phyloP scores from a whole-genome alignment of 768 basidiomycete genomes.

The Goffeauzyma gilvescens region DNA sequence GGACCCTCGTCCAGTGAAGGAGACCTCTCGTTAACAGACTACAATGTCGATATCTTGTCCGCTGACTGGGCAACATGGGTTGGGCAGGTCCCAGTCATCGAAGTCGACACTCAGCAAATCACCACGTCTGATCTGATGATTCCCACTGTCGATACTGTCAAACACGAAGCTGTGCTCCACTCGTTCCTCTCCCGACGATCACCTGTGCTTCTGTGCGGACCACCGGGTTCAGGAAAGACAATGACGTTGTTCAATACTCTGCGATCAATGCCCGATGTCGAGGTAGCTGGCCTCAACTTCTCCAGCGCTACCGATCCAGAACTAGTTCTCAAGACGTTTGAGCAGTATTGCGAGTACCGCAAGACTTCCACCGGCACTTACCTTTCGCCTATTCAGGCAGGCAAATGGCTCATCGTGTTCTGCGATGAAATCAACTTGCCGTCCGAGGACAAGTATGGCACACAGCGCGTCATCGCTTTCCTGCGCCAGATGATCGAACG shows the following conservation, averaged over 20 bases:
- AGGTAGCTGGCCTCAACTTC: constrained; percentile 96
- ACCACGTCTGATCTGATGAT: constrained; percentile 93
- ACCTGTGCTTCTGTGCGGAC: constrained; percentile 91
- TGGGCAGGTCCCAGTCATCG: constrained; percentile 74
- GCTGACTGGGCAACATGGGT: constrained; percentile 90
- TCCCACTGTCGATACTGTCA: constrained; percentile 92
- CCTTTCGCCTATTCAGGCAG: constrained; percentile 80
- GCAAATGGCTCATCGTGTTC: constrained; percentile 97
- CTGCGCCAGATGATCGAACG: constrained; percentile 87
- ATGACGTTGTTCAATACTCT: constrained; percentile 98
- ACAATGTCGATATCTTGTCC: constrained; percentile 66
- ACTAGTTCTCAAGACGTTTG: constrained; percentile 94
- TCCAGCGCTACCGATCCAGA: constrained; percentile 97
- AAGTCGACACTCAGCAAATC: constrained; percentile 90
- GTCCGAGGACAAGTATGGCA: constrained; percentile 91
- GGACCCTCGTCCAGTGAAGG: constrained; percentile 55
- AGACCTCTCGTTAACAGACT: constrained; percentile 62
- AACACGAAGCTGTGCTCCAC: constrained; percentile 94
- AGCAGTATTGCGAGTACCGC: constrained; percentile 96
- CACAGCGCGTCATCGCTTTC: constrained; percentile 95
- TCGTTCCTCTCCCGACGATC: constrained; percentile 99
- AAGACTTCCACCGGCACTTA: constrained; percentile 98
- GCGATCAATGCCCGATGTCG: constrained; percentile 93
- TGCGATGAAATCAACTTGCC: constrained; percentile 99
- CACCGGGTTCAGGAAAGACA: constrained; percentile 98